Base-by-base conservation (phyloP, 139 green algal species). In the Chlorella sorokiniana region DNA sequence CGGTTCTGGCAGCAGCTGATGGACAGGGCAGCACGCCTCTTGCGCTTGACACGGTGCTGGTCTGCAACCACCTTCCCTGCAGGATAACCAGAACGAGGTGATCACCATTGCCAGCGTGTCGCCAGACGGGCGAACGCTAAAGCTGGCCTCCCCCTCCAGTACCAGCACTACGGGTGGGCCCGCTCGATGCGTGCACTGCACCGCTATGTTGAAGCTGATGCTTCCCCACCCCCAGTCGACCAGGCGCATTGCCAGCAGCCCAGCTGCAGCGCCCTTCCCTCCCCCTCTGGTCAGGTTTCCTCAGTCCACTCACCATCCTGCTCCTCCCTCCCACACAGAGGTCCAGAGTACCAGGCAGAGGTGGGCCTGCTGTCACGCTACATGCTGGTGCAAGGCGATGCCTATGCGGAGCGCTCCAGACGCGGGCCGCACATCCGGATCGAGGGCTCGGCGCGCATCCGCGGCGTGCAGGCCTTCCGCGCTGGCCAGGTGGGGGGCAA, bases 11-110 rank as follows among this genome's bases (percentile, higher is more conserved):
- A n/a, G n/a, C n/a, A n/a, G n/a, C n/a, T n/a, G n/a, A n/a, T n/a
- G n/a, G n/a, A n/a, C n/a, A n/a, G n/a, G n/a, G n/a, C n/a, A n/a
- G n/a, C n/a, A n/a, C n/a, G n/a, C n/a, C n/a, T n/a, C n/a, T n/a
- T n/a, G n/a, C n/a, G n/a, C n/a, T n/a, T n/a, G n/a, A n/a, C n/a
- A n/a, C n/a, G n/a, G n/a, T n/a, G n/a, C n/a, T n/a, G n/a, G n/a
- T 48, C 48, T 16, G 14, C 48, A 59, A 59, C 48, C 14, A 0
- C 9, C 31, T 23, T 40, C 18, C 29, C 9, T n/a, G 54, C 83
- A 84, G 74, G 71, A 87, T 42, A 92, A 92, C 78, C 85, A 91
- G 61, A 91, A 91, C 70, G 88, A 91, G 81, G 88, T 90, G 51
- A 51, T 78, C 35, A 84, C 76, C 42, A 69, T 92, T 22, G 23